Base-by-base conservation (phyloP, 305 asterid species). In the Fraxinus platypoda region DNA sequence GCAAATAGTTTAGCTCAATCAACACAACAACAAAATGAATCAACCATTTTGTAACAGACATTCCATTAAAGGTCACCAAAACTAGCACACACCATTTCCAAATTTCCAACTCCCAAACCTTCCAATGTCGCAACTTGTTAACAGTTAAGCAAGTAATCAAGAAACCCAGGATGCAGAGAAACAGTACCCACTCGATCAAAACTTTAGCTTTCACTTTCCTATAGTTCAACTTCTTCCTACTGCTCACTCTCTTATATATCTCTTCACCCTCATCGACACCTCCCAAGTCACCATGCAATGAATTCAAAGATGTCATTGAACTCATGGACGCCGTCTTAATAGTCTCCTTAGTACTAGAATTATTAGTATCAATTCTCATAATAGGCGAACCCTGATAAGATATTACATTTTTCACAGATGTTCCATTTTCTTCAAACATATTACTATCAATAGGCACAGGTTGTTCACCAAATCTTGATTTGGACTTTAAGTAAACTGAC, bases 31-130 rank as follows among this genome's bases (percentile, higher is more conserved):
- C 72, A 30, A 90, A 74, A 79, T 84, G 82, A 71, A 88, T 87
- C 37, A 88, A 76, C 94, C 94, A 90, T 76, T 80, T 80, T 1
- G 91, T 88, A 26, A 91, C 87, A 85, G 90, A 21, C 86, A 85
- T 73, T 78, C 97, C 97, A 84, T 94, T 89, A 38, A 89, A 87
- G 2, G 90, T 87, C 31, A 87, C 95, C 86, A 91, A 83, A 70
- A 89, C 83, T 1, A 90, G 89, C 8, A 89, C 85, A 77, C 86
- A 85, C 95, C 93, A 93, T 78, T 85, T 93, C 97, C 97, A 93
- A 52, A 90, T 15, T 38, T 41, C 80, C 82, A 90, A 83, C 2
- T 90, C 91, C 92, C 90, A 90, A 1, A 84, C 13, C 41, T 21
- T 81, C 31, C 52, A 15, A 9, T 78, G 33, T 19, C 78, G 79